Conservation (phyloP, 208 protist genomes). For the Wallacemonas sp. region DNA sequence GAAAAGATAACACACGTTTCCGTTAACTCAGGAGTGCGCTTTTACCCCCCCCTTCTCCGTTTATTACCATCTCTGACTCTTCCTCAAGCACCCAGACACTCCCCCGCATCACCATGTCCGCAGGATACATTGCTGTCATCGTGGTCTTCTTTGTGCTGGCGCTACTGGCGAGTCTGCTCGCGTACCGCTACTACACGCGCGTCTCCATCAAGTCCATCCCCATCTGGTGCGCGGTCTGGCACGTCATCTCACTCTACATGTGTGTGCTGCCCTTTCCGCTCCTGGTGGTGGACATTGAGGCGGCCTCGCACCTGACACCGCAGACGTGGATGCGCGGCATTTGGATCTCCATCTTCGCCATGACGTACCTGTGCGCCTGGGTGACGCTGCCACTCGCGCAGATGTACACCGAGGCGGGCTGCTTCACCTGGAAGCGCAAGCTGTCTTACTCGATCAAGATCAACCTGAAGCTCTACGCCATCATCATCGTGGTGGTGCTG, state of each 20-base stretch:
- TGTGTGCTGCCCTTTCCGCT: constrained; percentile 83
- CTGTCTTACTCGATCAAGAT: constrained; percentile 70
- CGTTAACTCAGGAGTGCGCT: too few species aligned
- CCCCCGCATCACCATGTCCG: constrained; percentile 33
- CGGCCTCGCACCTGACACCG: constrained; percentile 28
- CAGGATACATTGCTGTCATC: constrained; percentile 48
- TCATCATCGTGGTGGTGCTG: constrained; percentile 65
- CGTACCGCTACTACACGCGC: constrained; percentile 84
- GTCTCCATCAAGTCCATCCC: constrained; percentile 71
- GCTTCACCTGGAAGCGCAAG: constrained; percentile 66
- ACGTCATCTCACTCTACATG: constrained; percentile 78
- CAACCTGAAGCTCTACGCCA: constrained; percentile 84
- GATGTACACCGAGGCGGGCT: constrained; percentile 82
- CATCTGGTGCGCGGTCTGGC: constrained; percentile 59
- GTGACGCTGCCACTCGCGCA: constrained; percentile 84
- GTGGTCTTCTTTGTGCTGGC: constrained; percentile 77
- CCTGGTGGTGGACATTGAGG: constrained; percentile 85
- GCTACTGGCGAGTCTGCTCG: constrained; percentile 44
- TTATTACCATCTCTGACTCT: too few species aligned
- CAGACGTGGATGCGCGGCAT: constrained; percentile 73
- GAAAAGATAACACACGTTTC: too few species aligned
- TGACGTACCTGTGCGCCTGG: constrained; percentile 88
- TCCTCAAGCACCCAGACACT: too few species aligned
- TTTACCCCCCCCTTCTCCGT: too few species aligned
- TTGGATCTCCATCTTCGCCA: constrained; percentile 86